Evolutionary conservation across 1,139 yeast genomes (phyloP).

Genomic region (Candida sanyaensis): DNA sequence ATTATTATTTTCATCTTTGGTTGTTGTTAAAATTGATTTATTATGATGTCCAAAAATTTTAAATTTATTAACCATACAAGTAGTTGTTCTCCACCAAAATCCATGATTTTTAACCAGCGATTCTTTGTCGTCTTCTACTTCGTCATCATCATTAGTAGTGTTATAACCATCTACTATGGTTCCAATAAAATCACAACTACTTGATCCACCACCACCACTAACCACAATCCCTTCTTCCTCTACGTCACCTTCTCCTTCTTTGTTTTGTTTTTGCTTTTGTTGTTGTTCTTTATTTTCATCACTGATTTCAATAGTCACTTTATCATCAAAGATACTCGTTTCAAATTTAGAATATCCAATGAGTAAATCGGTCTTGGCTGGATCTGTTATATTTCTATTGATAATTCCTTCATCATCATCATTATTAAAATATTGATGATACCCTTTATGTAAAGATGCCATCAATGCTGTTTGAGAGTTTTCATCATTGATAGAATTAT

Average conservation of each 20-base stretch:
- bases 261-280: neutral
- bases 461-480: slow-evolving; percentile 2
- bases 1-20: neutral
- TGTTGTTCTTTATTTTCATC: neutral
- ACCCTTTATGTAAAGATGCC: slow-evolving; percentile 13
- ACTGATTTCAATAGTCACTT: neutral
- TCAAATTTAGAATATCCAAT: too few relatives aligned
- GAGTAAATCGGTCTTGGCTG: neutral
- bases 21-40: neutral
- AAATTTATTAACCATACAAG: slow-evolving; percentile 1
- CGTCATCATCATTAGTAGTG: too few relatives aligned
- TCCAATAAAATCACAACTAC: neutral
- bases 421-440: slow-evolving; percentile 9
- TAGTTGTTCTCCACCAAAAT: slow-evolving; percentile 1
- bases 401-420: slow-evolving; percentile 1
- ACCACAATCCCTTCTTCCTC: neutral
- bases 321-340: too few relatives aligned
- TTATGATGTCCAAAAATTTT: neutral
- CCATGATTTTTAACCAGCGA: neutral
- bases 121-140: neutral
- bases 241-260: neutral
- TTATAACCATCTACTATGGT: neutral
- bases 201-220: neutral
- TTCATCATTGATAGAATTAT: neutral
- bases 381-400: neutral